Evolutionary conservation across 345 rosid species (phyloP).

Genomic region (Salix udensis): DNA sequence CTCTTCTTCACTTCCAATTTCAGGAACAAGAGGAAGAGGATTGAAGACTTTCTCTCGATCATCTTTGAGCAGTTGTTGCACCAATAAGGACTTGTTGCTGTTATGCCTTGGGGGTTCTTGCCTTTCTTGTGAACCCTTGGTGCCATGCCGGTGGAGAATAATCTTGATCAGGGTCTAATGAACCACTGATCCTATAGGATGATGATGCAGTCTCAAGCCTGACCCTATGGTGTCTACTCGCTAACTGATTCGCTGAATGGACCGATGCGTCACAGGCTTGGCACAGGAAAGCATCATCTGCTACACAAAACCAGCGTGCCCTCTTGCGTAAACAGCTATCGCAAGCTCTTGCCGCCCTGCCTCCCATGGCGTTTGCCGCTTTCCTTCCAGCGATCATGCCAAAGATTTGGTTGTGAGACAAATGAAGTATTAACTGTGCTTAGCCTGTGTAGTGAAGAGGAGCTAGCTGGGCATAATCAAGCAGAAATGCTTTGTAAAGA

Average conservation of each 20-base stretch:
- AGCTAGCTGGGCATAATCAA: background rate
- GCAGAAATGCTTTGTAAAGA: background rate
- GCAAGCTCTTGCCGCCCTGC: conserved; percentile 35
- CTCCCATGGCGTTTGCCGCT: conserved; percentile 21
- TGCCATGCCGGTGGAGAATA: conserved; percentile 41
- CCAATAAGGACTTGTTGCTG: conserved; percentile 1
- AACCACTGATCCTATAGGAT: background rate
- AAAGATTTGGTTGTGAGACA: background rate
- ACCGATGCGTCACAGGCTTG: conserved; percentile 58
- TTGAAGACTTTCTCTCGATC: conserved; percentile 6
- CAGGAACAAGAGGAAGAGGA: conserved; percentile 44
- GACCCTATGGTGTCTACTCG: conserved; percentile 58
- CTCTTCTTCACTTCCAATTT: conserved; percentile 42
- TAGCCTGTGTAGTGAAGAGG: background rate
- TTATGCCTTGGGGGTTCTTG: conserved; percentile 52
- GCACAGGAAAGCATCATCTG: conserved; percentile 73
- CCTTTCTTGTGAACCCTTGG: conserved; percentile 47
- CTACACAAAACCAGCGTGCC: conserved; percentile 59
- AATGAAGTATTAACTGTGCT: background rate
- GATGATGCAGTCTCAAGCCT: conserved; percentile 35
- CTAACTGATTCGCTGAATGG: conserved; percentile 62
- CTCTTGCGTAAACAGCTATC: conserved; percentile 23
- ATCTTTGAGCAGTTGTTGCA: conserved; percentile 4
- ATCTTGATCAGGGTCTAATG: background rate
- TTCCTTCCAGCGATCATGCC: conserved; percentile 13